phyloP scores from a whole-genome alignment of 768 basidiomycete genomes.

The Dacryopinax spathularia region DNA sequence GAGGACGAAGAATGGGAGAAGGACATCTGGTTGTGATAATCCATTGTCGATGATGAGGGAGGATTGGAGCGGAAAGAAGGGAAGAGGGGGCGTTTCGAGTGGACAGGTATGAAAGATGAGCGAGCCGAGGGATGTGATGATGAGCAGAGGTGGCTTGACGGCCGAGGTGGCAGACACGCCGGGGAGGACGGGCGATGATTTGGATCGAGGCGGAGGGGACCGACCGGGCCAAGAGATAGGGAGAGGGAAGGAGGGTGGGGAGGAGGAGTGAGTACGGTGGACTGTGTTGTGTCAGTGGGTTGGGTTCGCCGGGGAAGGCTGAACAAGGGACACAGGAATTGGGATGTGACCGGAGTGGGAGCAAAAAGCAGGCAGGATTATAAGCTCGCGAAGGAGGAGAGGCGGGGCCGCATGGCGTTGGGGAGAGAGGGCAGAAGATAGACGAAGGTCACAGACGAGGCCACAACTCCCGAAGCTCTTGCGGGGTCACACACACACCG shows the following conservation, averaged over 20 bases:
- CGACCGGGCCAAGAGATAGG: background rate
- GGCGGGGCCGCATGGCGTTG: background rate
- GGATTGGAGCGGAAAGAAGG: background rate
- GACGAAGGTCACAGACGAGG: background rate
- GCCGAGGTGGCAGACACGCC: no score
- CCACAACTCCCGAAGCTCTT: background rate
- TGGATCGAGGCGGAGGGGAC: constrained; percentile 4
- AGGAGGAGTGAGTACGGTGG: background rate
- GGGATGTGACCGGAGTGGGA: constrained; percentile 3
- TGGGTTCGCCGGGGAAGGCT: constrained; percentile 2
- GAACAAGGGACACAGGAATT: constrained; percentile 1
- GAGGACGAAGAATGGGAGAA: constrained; percentile 2
- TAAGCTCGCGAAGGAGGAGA: constrained; percentile 2
- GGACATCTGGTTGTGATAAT: background rate
- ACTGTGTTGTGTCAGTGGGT: no score
- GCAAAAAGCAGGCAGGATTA: constrained; percentile 3
- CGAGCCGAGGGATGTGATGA: background rate
- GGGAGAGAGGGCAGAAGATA: background rate
- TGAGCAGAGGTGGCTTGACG: background rate
- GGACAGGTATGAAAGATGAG: background rate
- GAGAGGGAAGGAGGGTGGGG: background rate
- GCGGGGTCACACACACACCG: no score
- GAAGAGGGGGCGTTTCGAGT: constrained; percentile 5
- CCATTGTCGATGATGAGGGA: constrained; percentile 1
- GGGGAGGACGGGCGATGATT: constrained; percentile 8